A percentile compares a stretch with the other conserved stretches of the same genome.
phyloP scores from a whole-genome alignment of 1,139 yeast genomes.

The Blastobotrys serpentis region DNA sequence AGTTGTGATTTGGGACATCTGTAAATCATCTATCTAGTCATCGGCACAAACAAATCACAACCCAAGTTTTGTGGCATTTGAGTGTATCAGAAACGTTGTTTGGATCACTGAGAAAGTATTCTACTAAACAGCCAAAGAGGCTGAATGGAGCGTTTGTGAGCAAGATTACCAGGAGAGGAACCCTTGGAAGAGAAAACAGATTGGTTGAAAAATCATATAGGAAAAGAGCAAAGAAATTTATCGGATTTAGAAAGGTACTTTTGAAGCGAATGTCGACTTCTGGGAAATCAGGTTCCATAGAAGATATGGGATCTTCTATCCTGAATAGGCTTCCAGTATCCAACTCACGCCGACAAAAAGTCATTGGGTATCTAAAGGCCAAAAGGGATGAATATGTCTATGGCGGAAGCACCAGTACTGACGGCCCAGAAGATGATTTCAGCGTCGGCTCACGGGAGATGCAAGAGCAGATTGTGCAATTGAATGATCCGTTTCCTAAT shows the following conservation, averaged over 20 bases:
- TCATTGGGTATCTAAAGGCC: slow-evolving; percentile 26
- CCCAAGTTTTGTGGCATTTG: neutral
- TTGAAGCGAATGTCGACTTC: slow-evolving; percentile 3
- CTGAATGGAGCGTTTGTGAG: neutral
- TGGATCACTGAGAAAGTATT: neutral
- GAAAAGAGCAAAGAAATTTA: neutral
- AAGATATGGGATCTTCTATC: slow-evolving; percentile 5
- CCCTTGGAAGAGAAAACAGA: neutral
- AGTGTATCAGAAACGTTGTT: neutral
- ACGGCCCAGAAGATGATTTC: slow-evolving; percentile 21
- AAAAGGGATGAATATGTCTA: slow-evolving; percentile 27
- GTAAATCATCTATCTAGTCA: too few relatives aligned
- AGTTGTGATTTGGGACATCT: neutral
- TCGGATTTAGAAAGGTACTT: neutral
- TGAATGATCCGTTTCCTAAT: slow-evolving; percentile 28
- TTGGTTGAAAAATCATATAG: neutral
- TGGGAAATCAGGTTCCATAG: neutral
- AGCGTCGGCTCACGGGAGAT: slow-evolving; percentile 9
- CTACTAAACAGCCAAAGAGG: slow-evolving; percentile 1
- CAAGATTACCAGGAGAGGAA: neutral
- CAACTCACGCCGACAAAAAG: slow-evolving; percentile 25
- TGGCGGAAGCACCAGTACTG: slow-evolving; percentile 12
- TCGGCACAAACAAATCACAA: neutral
- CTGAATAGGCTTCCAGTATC: slow-evolving; percentile 11
- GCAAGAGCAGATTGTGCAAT: slow-evolving; percentile 7